These are phyloP conservation scores for Neoscytalidium dimidiatum DNA, from an alignment of 2,329 filamentous ascomycete species.

Conservation along the genomic window DNA sequence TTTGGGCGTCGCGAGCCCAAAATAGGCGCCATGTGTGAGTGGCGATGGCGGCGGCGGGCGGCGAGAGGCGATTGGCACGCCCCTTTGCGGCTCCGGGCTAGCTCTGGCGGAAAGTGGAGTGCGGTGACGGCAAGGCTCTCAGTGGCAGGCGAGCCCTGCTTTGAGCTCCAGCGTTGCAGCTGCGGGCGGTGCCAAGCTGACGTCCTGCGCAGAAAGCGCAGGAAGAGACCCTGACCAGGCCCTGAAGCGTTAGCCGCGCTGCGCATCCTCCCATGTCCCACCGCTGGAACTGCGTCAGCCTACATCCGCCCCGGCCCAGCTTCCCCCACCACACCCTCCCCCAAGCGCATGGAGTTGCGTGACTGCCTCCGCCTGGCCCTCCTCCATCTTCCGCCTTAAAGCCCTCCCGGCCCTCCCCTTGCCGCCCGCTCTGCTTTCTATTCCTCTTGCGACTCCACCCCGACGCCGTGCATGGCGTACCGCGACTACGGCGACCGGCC, in stretches of 20 bases:
- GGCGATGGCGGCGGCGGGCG: neutral
- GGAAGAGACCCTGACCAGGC: slow-evolving; percentile 2
- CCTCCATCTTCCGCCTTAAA: slow-evolving; percentile 8
- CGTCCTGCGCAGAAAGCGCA: neutral
- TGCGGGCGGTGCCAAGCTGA: neutral
- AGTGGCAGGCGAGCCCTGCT: slow-evolving; percentile 6
- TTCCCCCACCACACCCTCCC: slow-evolving; percentile 8
- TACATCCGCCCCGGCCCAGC: neutral
- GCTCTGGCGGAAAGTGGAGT: neutral
- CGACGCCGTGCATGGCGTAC: slow-evolving; percentile 15
- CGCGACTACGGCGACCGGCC: slow-evolving; percentile 13
- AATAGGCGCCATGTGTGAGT: slow-evolving; percentile 13
- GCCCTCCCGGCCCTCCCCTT: neutral
- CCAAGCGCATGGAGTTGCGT: slow-evolving; percentile 13
- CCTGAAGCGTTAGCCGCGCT: neutral
- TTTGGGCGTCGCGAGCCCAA: neutral
- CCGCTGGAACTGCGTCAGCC: slow-evolving; percentile 13
- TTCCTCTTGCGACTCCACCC: neutral
- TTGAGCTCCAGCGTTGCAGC: neutral
- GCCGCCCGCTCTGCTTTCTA: neutral
- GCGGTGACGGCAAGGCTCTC: slow-evolving; percentile 15
- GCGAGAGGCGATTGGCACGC: slow-evolving; percentile 9
- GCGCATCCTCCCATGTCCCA: neutral
- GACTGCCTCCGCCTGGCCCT: slow-evolving; percentile 8
- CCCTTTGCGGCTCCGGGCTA: slow-evolving; percentile 16